Conservation (phyloP, 208 protist species). For the Trypanosoma conorhini region DNA sequence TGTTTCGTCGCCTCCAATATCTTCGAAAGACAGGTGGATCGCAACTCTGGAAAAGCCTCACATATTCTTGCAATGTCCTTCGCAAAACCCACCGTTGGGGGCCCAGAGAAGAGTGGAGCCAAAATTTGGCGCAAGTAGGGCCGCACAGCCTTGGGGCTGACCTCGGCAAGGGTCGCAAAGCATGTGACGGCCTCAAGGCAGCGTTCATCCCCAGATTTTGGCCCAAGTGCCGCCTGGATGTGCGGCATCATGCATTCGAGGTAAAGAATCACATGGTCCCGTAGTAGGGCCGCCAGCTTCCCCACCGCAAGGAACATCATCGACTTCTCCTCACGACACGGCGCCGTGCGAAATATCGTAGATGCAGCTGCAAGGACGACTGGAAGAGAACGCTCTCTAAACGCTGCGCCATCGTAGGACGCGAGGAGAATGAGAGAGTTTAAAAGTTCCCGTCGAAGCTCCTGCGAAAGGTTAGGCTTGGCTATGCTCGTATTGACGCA, state of each 20-base stretch:
- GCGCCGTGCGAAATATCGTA: slow-evolving; percentile 44
- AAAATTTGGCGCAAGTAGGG: slow-evolving; percentile 82
- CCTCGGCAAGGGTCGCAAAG: slow-evolving; percentile 76
- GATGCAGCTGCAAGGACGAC: slow-evolving; percentile 47
- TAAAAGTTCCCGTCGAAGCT: slow-evolving; percentile 57
- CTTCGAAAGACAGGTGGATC: slow-evolving; percentile 86
- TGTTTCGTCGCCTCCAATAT: slow-evolving; percentile 81
- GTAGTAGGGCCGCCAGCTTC: slow-evolving; percentile 59
- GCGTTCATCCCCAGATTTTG: slow-evolving; percentile 50
- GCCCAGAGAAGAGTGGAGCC: slow-evolving; percentile 67
- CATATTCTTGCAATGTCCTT: slow-evolving; percentile 86
- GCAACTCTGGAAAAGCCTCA: slow-evolving; percentile 84
- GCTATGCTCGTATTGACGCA: slow-evolving; percentile 56
- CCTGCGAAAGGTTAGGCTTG: slow-evolving; percentile 12
- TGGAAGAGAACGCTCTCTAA: slow-evolving; percentile 52
- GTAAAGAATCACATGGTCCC: slow-evolving; percentile 63
- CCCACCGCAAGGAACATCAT: slow-evolving; percentile 67
- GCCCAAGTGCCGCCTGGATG: slow-evolving; percentile 69
- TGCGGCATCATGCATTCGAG: slow-evolving; percentile 76
- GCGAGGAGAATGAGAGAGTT: slow-evolving; percentile 70
- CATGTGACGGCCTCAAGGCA: slow-evolving; percentile 82
- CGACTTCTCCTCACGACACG: slow-evolving; percentile 52
- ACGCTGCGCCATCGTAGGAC: slow-evolving; percentile 65
- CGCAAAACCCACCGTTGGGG: slow-evolving; percentile 72
- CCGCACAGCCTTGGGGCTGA: slow-evolving; percentile 68